These are phyloP conservation scores for Amauroascus verrucosus DNA, from an alignment of 2,329 filamentous ascomycete genomes.

Conservation along the genomic window DNA sequence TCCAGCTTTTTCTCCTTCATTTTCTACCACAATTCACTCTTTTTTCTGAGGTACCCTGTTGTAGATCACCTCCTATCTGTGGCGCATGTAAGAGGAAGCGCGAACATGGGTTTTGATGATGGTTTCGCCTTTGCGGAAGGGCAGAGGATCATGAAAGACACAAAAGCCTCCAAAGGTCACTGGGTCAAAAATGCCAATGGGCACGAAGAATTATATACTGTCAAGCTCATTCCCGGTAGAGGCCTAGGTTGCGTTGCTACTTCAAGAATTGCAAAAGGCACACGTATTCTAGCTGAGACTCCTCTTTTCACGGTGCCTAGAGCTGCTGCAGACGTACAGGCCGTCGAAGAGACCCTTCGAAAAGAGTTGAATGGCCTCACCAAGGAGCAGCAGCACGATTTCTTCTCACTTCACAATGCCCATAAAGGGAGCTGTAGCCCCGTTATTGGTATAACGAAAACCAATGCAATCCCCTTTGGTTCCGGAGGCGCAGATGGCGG, in stretches of 20 bases:
- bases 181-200: not conserved
- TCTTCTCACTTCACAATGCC: conserved; percentile 13
- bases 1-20: too few relatives aligned
- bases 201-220: not conserved
- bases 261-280: conserved; percentile 11
- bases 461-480: conserved; percentile 14
- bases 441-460: conserved; percentile 11
- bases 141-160: not conserved
- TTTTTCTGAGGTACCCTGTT: too few relatives aligned
- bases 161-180: not conserved
- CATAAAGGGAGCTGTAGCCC: conserved; percentile 10
- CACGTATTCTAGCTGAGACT: conserved; percentile 13
- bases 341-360: conserved; percentile 5
- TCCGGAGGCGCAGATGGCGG: conserved; percentile 8
- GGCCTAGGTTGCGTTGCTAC: conserved; percentile 12
- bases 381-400: conserved; percentile 9
- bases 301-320: conserved; percentile 13
- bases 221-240: conserved; percentile 8
- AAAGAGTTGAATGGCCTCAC: conserved; percentile 8
- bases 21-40: too few relatives aligned
- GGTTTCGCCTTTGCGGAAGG: not conserved
- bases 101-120: not conserved
- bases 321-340: not conserved
- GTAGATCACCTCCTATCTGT: too few relatives aligned
- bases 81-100: not conserved